A percentile compares a stretch with the other conserved stretches of the same genome.
phyloP scores from a whole-genome alignment of 352 stramenopile species.

The Nothophytophthora sp. region DNA sequence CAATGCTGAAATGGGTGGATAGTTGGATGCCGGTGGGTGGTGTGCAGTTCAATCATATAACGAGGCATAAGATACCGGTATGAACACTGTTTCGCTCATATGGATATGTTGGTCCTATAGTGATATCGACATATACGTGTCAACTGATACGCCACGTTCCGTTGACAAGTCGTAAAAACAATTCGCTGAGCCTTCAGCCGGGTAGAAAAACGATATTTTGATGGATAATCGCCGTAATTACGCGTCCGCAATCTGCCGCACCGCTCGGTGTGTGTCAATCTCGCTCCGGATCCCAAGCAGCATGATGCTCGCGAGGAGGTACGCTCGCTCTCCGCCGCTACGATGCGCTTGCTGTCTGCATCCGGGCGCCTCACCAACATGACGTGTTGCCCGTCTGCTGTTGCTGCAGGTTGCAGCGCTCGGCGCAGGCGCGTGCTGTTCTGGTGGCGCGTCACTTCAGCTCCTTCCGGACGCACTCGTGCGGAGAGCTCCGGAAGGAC shows the following conservation, averaged over 20 bases:
- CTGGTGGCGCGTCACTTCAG: constrained; percentile 27
- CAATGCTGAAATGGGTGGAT: constrained; percentile 19
- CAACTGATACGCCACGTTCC: too few species aligned
- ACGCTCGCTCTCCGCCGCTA: too few species aligned
- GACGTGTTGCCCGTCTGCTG: too few species aligned
- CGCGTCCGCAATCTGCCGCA: neutral
- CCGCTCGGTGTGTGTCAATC: constrained; percentile 11
- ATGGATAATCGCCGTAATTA: too few species aligned
- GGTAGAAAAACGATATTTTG: too few species aligned
- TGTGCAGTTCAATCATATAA: constrained; percentile 10
- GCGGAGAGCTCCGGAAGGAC: constrained; percentile 66
- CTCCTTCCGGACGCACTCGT: constrained; percentile 75
- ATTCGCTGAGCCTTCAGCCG: too few species aligned
- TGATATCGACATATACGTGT: neutral
- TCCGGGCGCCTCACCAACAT: too few species aligned
- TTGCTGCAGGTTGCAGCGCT: constrained; percentile 17
- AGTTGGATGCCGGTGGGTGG: constrained; percentile 6
- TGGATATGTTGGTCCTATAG: neutral
- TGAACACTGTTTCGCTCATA: too few species aligned
- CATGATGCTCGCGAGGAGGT: constrained; percentile 35
- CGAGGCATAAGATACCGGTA: neutral
- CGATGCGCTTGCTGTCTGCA: too few species aligned
- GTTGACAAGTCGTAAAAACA: too few species aligned
- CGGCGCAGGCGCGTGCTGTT: constrained; percentile 1
- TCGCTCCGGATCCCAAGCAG: constrained; percentile 12